Evolutionary conservation across 2,329 filamentous ascomycete genomes (phyloP).

Genomic region (Niveomyces coronatus): DNA sequence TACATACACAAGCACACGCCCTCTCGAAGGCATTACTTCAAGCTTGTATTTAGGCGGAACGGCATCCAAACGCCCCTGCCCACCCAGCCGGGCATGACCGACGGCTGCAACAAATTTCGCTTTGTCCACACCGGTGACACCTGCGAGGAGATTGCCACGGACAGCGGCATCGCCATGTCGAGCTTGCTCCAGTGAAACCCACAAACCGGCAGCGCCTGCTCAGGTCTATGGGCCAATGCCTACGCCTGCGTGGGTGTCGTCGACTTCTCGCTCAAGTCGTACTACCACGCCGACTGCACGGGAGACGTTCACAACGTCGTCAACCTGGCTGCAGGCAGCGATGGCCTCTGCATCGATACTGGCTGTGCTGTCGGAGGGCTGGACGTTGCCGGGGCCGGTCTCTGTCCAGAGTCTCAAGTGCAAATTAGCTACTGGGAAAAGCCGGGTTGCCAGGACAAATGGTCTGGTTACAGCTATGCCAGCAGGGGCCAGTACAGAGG

Average conservation of each 20-base stretch:
- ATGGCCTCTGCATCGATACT: constrained; percentile 7
- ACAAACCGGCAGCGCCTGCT: constrained; percentile 4
- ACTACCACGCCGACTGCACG: constrained; percentile 7
- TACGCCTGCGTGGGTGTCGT: constrained; percentile 9
- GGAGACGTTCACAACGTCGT: constrained; percentile 6
- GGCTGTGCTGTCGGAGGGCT: constrained; percentile 5
- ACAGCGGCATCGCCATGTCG: constrained; percentile 1
- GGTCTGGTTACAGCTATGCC: constrained; percentile 6
- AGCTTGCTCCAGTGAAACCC: constrained; percentile 12
- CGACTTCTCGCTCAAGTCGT: constrained; percentile 3
- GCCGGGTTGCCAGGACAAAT: constrained; percentile 2
- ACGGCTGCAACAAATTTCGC: constrained; percentile 10
- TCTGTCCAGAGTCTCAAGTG: constrained; percentile 3
- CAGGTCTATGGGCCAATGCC: constrained; percentile 8
- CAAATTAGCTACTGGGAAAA: constrained; percentile 8
- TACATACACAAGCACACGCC: constrained; percentile 3
- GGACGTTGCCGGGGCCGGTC: background rate
- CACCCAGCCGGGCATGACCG: constrained; percentile 12
- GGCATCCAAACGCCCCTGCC: constrained; percentile 9
- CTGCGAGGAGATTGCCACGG: constrained; percentile 5
- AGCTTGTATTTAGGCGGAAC: background rate
- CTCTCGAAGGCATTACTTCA: background rate
- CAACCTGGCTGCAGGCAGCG: background rate
- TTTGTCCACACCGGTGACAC: constrained; percentile 6
- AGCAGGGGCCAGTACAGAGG: background rate